phyloP scores from a whole-genome alignment of 805 yeast genomes.

The Grigorovia humatica region DNA sequence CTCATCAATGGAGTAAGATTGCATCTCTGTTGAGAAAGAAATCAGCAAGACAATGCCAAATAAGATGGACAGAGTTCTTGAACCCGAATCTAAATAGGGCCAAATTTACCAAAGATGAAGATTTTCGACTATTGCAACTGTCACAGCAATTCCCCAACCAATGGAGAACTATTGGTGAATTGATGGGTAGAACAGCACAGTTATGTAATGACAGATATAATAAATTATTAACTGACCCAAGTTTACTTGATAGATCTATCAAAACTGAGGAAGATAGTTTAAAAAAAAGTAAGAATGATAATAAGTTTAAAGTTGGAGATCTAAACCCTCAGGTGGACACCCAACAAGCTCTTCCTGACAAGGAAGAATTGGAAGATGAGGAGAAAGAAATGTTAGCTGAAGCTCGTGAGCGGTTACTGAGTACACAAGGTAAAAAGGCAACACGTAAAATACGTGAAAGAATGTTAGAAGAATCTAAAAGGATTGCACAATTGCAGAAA shows the following conservation, averaged over 20 bases:
- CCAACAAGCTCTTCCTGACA: slow-evolving; percentile 73
- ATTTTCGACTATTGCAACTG: slow-evolving; percentile 53
- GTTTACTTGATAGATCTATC: slow-evolving; percentile 13
- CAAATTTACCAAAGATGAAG: slow-evolving; percentile 72
- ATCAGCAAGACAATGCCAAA: slow-evolving; percentile 84
- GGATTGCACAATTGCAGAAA: slow-evolving; percentile 67
- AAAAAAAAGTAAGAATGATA: slow-evolving; percentile 9
- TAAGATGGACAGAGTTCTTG: slow-evolving; percentile 85
- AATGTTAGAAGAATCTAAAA: slow-evolving; percentile 63
- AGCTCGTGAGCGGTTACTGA: slow-evolving; percentile 83
- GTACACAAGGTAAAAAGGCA: slow-evolving; percentile 91
- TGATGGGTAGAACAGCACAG: slow-evolving; percentile 75
- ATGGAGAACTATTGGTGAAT: slow-evolving; percentile 84
- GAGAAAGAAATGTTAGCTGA: slow-evolving; percentile 91
- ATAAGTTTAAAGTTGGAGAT: slow-evolving; percentile 38
- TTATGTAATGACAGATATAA: slow-evolving; percentile 83
- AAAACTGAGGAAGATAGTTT: slow-evolving; percentile 5
- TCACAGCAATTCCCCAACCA: slow-evolving; percentile 77
- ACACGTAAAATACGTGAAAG: slow-evolving; percentile 81
- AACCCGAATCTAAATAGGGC: slow-evolving; percentile 57
- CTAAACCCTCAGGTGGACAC: slow-evolving; percentile 66
- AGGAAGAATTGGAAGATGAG: slow-evolving; percentile 71
- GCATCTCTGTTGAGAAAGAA: slow-evolving; percentile 78
- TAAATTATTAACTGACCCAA: slow-evolving; percentile 33
- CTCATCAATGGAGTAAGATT: slow-evolving; percentile 90